These are phyloP conservation scores for Mycena leptocephala DNA, from an alignment of 768 basidiomycete species.

Conservation along the genomic window DNA sequence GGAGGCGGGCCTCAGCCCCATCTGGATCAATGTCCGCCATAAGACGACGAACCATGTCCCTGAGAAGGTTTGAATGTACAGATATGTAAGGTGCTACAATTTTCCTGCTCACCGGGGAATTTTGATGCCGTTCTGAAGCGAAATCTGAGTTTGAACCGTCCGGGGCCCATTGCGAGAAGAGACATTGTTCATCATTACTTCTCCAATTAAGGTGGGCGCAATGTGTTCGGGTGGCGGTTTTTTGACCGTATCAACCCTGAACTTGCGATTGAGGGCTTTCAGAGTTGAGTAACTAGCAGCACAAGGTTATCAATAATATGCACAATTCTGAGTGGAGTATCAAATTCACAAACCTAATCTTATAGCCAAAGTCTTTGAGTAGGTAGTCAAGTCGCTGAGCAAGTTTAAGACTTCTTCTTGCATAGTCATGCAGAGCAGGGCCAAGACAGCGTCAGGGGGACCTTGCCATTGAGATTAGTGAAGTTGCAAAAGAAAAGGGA, in stretches of 20 bases:
- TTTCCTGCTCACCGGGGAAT: background rate
- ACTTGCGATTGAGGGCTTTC: constrained; percentile 11
- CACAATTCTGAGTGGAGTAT: background rate
- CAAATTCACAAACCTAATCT: background rate
- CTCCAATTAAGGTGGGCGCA: background rate
- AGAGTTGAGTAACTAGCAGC: too few species aligned
- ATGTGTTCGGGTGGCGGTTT: background rate
- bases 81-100: background rate
- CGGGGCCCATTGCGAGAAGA: background rate
- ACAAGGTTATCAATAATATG: background rate
- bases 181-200: background rate
- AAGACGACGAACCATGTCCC: constrained; percentile 1
- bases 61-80: too few species aligned
- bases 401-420: background rate
- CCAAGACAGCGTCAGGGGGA: constrained; percentile 3
- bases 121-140: constrained; percentile 3
- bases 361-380: constrained; percentile 17
- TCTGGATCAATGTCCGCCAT: constrained; percentile 8
- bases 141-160: constrained; percentile 4
- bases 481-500: too few species aligned
- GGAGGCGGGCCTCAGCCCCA: background rate
- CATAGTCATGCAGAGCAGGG: background rate
- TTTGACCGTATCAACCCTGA: background rate
- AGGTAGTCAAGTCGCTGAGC: background rate
- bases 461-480: too few species aligned